These are phyloP conservation scores for Sordariomycetes sp. DNA, from an alignment of 2,329 filamentous ascomycete genomes.

Conservation along the genomic window DNA sequence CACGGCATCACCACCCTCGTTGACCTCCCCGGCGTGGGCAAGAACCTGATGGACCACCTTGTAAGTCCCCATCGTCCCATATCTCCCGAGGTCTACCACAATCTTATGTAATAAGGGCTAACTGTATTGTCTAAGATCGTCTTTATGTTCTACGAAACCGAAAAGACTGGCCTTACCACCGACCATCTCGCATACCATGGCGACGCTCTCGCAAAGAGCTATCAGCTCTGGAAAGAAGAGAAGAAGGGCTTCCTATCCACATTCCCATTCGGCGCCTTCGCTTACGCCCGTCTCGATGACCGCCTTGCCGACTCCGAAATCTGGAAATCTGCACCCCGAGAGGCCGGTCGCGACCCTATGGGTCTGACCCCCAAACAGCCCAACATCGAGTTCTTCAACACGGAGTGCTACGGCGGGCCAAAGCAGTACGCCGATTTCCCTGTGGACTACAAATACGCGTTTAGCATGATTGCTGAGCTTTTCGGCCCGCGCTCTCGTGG, in stretches of 20 bases:
- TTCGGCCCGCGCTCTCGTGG: constrained; percentile 50
- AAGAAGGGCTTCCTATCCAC: constrained; percentile 49
- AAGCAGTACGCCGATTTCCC: constrained; percentile 48
- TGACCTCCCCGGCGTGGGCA: constrained; percentile 37
- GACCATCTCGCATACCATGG: constrained; percentile 46
- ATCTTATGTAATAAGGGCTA: not conserved
- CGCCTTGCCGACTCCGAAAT: constrained; percentile 43
- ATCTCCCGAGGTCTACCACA: not conserved
- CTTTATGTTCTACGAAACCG: constrained; percentile 54
- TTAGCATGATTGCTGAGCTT: constrained; percentile 48
- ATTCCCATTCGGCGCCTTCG: constrained; percentile 56
- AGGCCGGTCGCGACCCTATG: constrained; percentile 52
- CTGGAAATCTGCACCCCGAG: constrained; percentile 40
- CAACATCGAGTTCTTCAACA: constrained; percentile 54
- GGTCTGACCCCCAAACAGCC: constrained; percentile 46
- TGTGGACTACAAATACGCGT: constrained; percentile 41
- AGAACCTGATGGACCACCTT: constrained; percentile 34
- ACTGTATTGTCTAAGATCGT: constrained; percentile 25
- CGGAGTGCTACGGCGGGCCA: constrained; percentile 52
- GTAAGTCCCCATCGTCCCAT: not conserved
- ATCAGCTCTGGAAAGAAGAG: constrained; percentile 44
- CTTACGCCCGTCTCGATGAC: constrained; percentile 51
- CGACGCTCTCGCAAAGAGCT: constrained; percentile 36
- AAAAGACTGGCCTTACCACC: constrained; percentile 39
- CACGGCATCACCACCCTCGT: constrained; percentile 30